phyloP scores from a whole-genome alignment of 495 filamentous ascomycete species.

The Trichoderma erinaceum region DNA sequence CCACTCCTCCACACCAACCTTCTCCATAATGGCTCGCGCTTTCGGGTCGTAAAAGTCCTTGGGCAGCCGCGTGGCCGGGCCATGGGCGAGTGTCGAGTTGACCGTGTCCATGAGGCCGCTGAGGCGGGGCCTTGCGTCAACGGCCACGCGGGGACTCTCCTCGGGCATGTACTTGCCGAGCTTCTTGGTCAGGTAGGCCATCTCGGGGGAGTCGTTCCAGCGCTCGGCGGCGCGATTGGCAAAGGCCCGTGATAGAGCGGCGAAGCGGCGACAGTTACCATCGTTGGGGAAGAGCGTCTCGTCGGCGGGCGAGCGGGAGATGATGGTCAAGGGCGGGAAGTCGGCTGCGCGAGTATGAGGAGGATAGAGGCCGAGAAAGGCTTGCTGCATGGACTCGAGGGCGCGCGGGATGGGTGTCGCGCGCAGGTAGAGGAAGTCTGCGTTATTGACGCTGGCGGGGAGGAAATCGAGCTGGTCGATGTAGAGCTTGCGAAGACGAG shows the following conservation, averaged over 20 bases:
- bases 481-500: constrained; percentile 75
- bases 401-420: constrained; percentile 79
- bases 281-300: constrained; percentile 95
- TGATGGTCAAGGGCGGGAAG: constrained; percentile 67
- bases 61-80: constrained; percentile 68
- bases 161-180: constrained; percentile 81
- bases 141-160: constrained; percentile 58
- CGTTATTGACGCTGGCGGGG: constrained; percentile 54
- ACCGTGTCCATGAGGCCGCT: constrained; percentile 92
- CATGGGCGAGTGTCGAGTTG: constrained; percentile 83
- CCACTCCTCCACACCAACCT: constrained; percentile 87
- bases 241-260: constrained; percentile 71
- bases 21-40: constrained; percentile 62
- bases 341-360: constrained; percentile 48
- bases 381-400: constrained; percentile 81
- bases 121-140: constrained; percentile 77
- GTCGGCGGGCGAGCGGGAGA: constrained; percentile 64
- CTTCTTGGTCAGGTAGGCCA: constrained; percentile 72
- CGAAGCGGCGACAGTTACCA: constrained; percentile 73
- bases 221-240: constrained; percentile 71
- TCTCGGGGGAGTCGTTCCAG: constrained; percentile 78
- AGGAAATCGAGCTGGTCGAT: constrained; percentile 84
- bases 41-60: constrained; percentile 81
- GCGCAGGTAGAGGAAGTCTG: constrained; percentile 75
- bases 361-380: constrained; percentile 87